Base-by-base conservation (phyloP, 345 rosid genomes). In the Salix caprea region DNA sequence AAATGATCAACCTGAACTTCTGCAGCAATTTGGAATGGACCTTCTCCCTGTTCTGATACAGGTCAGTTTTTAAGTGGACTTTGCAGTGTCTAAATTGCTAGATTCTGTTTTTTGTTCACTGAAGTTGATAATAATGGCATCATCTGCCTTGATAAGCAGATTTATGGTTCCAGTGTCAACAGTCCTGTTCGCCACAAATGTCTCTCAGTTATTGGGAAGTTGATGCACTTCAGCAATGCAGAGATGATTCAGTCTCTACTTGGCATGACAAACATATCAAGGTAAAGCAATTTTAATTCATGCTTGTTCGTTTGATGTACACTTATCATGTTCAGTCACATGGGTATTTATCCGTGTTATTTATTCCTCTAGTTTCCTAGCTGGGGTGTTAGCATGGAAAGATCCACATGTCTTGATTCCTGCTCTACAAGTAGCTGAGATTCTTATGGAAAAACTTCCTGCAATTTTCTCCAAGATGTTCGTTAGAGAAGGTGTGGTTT, bases 311-410 rank as follows among this genome's bases (percentile, higher is more conserved):
- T 32, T 56, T 67, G 44, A 60, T 67, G 68, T 72, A 37, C 71
- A 37, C 32, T 19, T 34, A 28, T 54, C 1, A 68, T 74, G 52
- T 5, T 62, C 15, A 12, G 52, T 69, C 11, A 42, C 66, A 50
- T 65, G 48, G 72, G 82, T 65, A 69, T 52, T 70, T 48, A 74
- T 82, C 16, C 46, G 64, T 68, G 34, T 32, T 69, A 36, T 78
- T 79, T 77, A 64, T 60, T 77, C 42, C 74, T 80, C 58, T 75
- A 96, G 99, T 82, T 94, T 94, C 87, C 82, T 96, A 82, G 98
- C 99, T 80, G 98, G 99, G 84, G 92, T 96, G 72, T 86, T 96
- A 80, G 99, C 99, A 65, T 96, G 98, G 99, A 96, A 96, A 89
- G 98, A 94, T 85, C 99, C 99, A 32, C 94, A 91, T 56, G 97